Percentiles rank a stretch among this genome's conserved stretches.
Conservation (phyloP, 208 protist species). For the Blechomonas ayalai region DNA sequence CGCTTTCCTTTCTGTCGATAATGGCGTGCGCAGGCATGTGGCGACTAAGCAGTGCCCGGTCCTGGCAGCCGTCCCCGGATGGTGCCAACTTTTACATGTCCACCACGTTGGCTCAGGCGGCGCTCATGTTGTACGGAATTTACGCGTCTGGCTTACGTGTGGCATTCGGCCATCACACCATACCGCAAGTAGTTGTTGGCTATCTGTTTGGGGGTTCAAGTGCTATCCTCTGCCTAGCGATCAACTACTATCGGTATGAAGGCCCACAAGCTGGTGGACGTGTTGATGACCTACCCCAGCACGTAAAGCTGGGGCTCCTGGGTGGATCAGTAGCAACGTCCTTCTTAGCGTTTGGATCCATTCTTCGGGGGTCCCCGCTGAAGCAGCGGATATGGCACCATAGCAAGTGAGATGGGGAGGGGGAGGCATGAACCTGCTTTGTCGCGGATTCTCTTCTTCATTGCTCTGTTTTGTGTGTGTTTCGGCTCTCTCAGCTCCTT, state of each 20-base stretch:
- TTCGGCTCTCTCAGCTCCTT: too few species aligned
- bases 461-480: too few species aligned
- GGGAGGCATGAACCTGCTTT: too few species aligned
- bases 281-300: slow-evolving; percentile 24
- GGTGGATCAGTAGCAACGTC: slow-evolving; percentile 3
- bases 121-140: slow-evolving; percentile 21
- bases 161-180: slow-evolving; percentile 32
- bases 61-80: background rate
- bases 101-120: slow-evolving; percentile 9
- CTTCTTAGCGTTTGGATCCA: slow-evolving; percentile 7
- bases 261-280: slow-evolving; percentile 19
- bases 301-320: slow-evolving; percentile 10
- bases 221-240: slow-evolving; percentile 8
- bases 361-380: slow-evolving; percentile 12
- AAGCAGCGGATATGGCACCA: too few species aligned
- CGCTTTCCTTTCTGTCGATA: slow-evolving; percentile 31
- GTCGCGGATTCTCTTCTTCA: too few species aligned
- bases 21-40: slow-evolving; percentile 16
- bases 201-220: slow-evolving; percentile 16
- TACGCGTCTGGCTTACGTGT: slow-evolving; percentile 32
- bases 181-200: slow-evolving; percentile 35
- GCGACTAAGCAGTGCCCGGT: background rate
- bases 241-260: slow-evolving; percentile 26
- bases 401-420: too few species aligned
- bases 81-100: slow-evolving; percentile 1